Percentiles rank a stretch among this genome's conserved stretches.
phyloP scores from a whole-genome alignment of 108 stramenopile genomes.

The Nannochloropsis granulata region DNA sequence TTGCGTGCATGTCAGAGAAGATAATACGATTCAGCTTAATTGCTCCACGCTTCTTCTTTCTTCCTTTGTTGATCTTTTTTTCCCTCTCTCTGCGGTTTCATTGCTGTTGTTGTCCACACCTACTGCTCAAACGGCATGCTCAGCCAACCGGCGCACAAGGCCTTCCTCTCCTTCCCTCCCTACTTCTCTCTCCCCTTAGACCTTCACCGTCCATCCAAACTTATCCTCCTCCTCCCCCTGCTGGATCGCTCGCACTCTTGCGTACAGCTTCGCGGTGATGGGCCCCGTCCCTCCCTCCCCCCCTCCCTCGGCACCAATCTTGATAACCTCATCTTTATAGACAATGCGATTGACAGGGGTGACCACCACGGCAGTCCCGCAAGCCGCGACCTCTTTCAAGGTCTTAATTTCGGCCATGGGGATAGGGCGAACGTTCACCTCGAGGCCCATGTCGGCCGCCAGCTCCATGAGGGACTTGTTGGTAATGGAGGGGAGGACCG shows the following conservation, averaged over 20 bases:
- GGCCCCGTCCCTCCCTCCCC: slow-evolving; percentile 52
- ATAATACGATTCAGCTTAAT: no score
- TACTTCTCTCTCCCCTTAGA: neutral
- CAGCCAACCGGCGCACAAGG: no score
- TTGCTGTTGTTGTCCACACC: no score
- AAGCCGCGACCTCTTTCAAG: slow-evolving; percentile 88
- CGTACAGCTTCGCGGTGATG: slow-evolving; percentile 63
- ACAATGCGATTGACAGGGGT: slow-evolving; percentile 63
- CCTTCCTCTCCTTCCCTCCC: no score
- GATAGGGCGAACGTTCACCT: slow-evolving; percentile 63
- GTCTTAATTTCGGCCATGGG: slow-evolving; percentile 53
- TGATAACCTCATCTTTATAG: slow-evolving; percentile 40
- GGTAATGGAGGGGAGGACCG: slow-evolving; percentile 83
- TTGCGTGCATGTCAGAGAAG: no score
- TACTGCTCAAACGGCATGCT: no score
- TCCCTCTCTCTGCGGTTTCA: no score
- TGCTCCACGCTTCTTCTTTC: no score
- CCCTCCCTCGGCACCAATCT: slow-evolving; percentile 42
- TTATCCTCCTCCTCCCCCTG: slow-evolving; percentile 76
- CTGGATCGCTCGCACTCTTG: slow-evolving; percentile 71
- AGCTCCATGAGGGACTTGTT: slow-evolving; percentile 90
- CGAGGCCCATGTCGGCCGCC: slow-evolving; percentile 70
- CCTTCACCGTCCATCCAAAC: slow-evolving; percentile 59
- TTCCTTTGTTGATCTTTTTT: no score
- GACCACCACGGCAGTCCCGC: slow-evolving; percentile 94